These are phyloP conservation scores for Penicillium brevicompactum DNA, from an alignment of 2,329 filamentous ascomycete species.

Conservation along the genomic window DNA sequence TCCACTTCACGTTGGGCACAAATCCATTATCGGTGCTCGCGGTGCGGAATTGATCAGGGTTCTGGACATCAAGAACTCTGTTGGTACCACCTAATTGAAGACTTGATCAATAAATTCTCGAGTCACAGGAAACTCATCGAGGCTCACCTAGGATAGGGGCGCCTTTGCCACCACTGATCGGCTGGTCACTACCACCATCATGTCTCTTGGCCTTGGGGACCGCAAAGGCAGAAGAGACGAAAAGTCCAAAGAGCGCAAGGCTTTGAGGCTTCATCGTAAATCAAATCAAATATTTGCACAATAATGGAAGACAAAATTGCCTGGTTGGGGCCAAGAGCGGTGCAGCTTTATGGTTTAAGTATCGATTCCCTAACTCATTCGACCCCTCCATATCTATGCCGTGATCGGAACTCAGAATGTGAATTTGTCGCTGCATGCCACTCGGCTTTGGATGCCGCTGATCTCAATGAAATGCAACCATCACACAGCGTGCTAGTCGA, in stretches of 20 bases:
- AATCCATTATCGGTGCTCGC: slow-evolving; percentile 64
- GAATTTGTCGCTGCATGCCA: background rate
- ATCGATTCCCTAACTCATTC: background rate
- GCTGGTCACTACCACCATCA: slow-evolving; percentile 56
- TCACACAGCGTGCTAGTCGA: background rate
- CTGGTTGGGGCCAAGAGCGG: background rate
- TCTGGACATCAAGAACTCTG: slow-evolving; percentile 60
- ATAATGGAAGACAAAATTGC: background rate
- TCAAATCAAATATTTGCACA: background rate
- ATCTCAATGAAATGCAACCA: slow-evolving; percentile 2
- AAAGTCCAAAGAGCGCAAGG: slow-evolving; percentile 15
- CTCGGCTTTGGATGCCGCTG: background rate
- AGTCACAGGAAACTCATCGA: background rate
- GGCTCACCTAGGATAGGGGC: slow-evolving; percentile 58
- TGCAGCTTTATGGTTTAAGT: background rate
- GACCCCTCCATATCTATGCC: background rate
- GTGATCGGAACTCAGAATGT: background rate
- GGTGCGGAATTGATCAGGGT: slow-evolving; percentile 64
- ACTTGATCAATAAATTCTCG: background rate
- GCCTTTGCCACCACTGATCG: slow-evolving; percentile 60
- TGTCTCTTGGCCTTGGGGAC: slow-evolving; percentile 21
- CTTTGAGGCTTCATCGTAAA: slow-evolving; percentile 20
- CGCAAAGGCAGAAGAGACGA: slow-evolving; percentile 21
- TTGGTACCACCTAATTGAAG: slow-evolving; percentile 62
- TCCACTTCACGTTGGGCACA: slow-evolving; percentile 70